phyloP scores from a whole-genome alignment of 139 green algal species.

The Volvox reticuliferus region DNA sequence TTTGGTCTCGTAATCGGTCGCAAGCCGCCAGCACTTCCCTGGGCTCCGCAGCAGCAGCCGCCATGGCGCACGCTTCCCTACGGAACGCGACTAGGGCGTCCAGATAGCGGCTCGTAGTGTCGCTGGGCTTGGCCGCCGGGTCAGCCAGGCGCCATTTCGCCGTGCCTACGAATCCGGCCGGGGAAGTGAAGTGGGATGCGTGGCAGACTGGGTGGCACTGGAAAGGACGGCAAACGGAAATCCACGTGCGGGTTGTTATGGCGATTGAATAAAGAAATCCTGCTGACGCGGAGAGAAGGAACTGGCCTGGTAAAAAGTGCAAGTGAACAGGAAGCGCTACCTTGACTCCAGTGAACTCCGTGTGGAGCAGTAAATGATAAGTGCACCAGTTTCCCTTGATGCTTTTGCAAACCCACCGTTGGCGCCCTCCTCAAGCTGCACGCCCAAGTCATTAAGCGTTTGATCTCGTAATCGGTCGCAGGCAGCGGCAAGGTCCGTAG shows the following conservation, averaged over 20 bases:
- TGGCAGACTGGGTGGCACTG: too few species aligned
- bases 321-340: too few species aligned
- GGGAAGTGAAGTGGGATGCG: too few species aligned
- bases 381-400: too few species aligned
- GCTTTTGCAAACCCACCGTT: conserved; percentile 47
- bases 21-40: conserved; percentile 77
- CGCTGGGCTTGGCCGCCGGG: neutral
- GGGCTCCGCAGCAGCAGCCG: conserved; percentile 29
- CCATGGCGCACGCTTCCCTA: conserved; percentile 58
- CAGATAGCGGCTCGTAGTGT: conserved; percentile 59
- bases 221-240: too few species aligned
- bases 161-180: neutral
- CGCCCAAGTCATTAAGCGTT: conserved; percentile 79
- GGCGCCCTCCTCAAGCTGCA: conserved; percentile 82
- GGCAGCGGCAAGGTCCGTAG: conserved; percentile 36
- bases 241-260: too few species aligned
- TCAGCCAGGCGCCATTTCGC: neutral
- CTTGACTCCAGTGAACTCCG: too few species aligned
- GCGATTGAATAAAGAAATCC: too few species aligned
- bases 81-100: conserved; percentile 87
- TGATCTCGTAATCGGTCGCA: conserved; percentile 81
- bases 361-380: too few species aligned
- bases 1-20: conserved; percentile 87
- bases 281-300: too few species aligned
- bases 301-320: too few species aligned